Evolutionary conservation across 768 basidiomycete species (phyloP).

Genomic region (Sarcomyxa edulis): DNA sequence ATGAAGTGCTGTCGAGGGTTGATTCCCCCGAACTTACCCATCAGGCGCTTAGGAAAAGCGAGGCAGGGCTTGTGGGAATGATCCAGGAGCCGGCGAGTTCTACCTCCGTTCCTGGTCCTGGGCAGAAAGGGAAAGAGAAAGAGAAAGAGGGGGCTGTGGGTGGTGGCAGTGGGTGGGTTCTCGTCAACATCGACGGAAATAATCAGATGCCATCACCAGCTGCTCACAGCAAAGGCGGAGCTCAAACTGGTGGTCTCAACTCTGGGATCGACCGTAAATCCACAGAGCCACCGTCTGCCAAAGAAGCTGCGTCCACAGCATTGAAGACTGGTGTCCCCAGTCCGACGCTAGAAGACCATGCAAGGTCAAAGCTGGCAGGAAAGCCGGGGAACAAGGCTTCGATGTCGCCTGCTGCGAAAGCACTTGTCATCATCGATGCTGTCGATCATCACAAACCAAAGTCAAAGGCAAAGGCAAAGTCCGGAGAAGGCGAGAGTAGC

Average conservation of each 20-base stretch:
- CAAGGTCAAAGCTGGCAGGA: too few species aligned
- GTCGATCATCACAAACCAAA: slow-evolving; percentile 45
- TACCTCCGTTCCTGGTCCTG: slow-evolving; percentile 14
- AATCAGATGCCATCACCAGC: not conserved
- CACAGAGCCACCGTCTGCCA: too few species aligned
- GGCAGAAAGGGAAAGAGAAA: slow-evolving; percentile 12
- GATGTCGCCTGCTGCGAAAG: slow-evolving; percentile 50
- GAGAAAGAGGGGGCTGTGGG: slow-evolving; percentile 24
- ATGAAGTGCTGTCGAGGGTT: slow-evolving; percentile 47
- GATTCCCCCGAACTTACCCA: slow-evolving; percentile 49
- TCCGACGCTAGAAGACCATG: too few species aligned
- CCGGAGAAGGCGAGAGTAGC: too few species aligned
- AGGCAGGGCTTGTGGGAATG: slow-evolving; percentile 54
- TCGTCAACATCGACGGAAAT: slow-evolving; percentile 54
- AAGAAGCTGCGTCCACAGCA: too few species aligned
- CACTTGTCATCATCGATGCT: slow-evolving; percentile 57
- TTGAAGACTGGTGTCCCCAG: too few species aligned
- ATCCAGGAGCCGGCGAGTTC: slow-evolving; percentile 28
- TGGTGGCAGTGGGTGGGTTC: slow-evolving; percentile 55
- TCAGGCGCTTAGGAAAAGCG: slow-evolving; percentile 49
- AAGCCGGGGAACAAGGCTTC: slow-evolving; percentile 11
- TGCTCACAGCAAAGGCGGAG: too few species aligned
- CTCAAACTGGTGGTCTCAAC: too few species aligned
- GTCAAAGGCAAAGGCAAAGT: slow-evolving; percentile 21
- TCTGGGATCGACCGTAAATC: too few species aligned